Evolutionary conservation across 176 grass and related monocot species (phyloP).

Genomic region (Triticum turgidum): DNA sequence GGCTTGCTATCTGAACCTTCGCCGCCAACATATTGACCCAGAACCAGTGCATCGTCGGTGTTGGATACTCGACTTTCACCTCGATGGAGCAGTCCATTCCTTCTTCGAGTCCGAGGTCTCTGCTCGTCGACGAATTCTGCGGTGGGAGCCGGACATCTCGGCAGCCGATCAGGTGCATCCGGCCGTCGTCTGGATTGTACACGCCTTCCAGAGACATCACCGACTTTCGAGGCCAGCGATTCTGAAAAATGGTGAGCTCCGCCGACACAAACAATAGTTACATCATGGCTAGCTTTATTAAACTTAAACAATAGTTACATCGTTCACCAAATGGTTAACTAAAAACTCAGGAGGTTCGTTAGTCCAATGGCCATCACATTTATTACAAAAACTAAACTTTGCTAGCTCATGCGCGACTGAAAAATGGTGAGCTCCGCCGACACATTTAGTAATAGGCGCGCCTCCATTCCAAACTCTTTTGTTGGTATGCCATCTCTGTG

Average conservation of each 20-base stretch:
- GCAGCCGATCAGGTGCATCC: constrained; percentile 15
- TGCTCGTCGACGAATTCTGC: neutral
- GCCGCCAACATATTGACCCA: constrained; percentile 31
- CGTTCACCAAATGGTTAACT: too few relatives aligned
- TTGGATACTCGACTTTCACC: constrained; percentile 52
- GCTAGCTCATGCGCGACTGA: too few relatives aligned
- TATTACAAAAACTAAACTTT: too few relatives aligned
- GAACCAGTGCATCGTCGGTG: constrained; percentile 31
- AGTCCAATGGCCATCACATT: too few relatives aligned
- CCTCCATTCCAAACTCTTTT: neutral
- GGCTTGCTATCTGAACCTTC: constrained; percentile 39
- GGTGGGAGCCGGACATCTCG: neutral
- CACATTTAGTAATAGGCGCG: neutral
- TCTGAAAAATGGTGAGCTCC: neutral
- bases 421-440: neutral
- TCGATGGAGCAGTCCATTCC: constrained; percentile 55
- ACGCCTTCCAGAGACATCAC: neutral
- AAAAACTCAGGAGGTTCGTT: too few relatives aligned
- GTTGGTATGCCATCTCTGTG: neutral
- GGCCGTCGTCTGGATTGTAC: neutral
- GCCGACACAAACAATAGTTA: neutral
- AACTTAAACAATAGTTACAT: too few relatives aligned
- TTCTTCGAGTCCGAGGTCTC: neutral
- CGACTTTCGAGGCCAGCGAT: neutral
- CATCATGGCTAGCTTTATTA: too few relatives aligned